Evolutionary conservation across 768 basidiomycete species (phyloP), one percentile per base, ranked within the genome.

Genomic region (Lactarius vividus): DNA sequence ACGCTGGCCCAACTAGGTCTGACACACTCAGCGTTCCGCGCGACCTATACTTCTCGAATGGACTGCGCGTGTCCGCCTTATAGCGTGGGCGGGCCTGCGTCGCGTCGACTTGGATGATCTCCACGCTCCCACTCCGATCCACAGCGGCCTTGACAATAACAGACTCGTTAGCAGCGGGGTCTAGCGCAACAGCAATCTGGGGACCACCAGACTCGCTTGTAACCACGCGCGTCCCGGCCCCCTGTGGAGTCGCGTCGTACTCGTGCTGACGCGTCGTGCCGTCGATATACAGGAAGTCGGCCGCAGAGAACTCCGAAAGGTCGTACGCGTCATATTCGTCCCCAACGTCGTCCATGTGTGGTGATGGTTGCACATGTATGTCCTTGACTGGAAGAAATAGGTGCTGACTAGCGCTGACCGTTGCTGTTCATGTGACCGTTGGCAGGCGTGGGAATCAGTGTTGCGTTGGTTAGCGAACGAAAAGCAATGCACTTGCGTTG

Each of bases 251-350:
- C 59, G 55, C 29, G 63, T 18, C n/a, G 58, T 26, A 1, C 52
- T 35, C 37, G 52, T 31, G 61, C 42, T n/a, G 57, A 42, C 44
- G 58, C 62, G 64, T 52, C 44, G 42, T 37, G 26, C n/a, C 10
- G 58, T 70, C 70, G 52, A 64, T 53, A 33, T 63, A 56, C 20
- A 37, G 39, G 13, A 70, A 57, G 66, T 70, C 69, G 37, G 57
- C 56, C 13, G 59, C 33, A 39, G 70, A 52, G 59, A 69, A 69
- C 37, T 69, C 70, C 11, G 68, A 70, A 35, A 70, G 66, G 59
- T 70, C 68, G 68, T 69, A 70, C 59, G 61, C 56, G 52, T 70
- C 68, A 31, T 62, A 70, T 40, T 70, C 68, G 20, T 69, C 70
- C 9, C n/a, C 13, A 53, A 11, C 28, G 49, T 57, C 20, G 56